Evolutionary conservation across 495 filamentous ascomycete genomes (phyloP).

Genomic region (Venustampulla echinocandica): DNA sequence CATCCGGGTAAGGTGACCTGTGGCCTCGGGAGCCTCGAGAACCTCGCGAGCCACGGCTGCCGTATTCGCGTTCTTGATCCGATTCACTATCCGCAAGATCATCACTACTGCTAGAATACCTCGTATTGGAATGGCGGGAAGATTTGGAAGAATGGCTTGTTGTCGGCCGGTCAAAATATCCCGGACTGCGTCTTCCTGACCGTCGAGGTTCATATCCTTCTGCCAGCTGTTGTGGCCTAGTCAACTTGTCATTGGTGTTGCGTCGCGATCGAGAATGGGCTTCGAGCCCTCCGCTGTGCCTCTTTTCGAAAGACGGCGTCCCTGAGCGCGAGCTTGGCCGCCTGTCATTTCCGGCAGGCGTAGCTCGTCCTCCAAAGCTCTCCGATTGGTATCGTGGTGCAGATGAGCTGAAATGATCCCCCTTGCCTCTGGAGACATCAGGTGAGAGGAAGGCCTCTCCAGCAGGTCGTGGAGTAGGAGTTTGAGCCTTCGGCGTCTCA

Average conservation of each 20-base stretch:
- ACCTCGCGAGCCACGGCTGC: background rate
- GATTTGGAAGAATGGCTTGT: slow-evolving; percentile 12
- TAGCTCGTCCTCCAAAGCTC: slow-evolving; percentile 7
- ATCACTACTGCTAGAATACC: slow-evolving; percentile 21
- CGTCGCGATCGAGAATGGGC: slow-evolving; percentile 2
- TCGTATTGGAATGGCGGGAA: slow-evolving; percentile 7
- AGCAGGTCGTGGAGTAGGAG: background rate
- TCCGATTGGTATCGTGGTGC: slow-evolving; percentile 10
- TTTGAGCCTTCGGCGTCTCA: background rate
- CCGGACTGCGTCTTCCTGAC: slow-evolving; percentile 7
- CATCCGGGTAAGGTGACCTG: background rate
- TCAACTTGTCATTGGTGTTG: slow-evolving; percentile 14
- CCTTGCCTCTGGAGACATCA: slow-evolving; percentile 4
- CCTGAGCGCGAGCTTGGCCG: slow-evolving; percentile 9
- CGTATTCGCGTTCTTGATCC: slow-evolving; percentile 6
- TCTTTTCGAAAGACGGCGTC: slow-evolving; percentile 16
- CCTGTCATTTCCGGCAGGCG: slow-evolving; percentile 5
- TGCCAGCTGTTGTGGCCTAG: slow-evolving; percentile 14
- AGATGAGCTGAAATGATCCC: slow-evolving; percentile 10
- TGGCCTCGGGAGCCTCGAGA: background rate
- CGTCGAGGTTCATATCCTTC: slow-evolving; percentile 9
- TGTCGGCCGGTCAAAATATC: background rate
- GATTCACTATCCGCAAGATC: slow-evolving; percentile 18
- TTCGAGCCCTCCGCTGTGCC: slow-evolving; percentile 10
- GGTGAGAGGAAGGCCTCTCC: slow-evolving; percentile 20